Base-by-base conservation (phyloP, 2,329 filamentous ascomycete genomes). In the Neofusicoccum sp. region DNA sequence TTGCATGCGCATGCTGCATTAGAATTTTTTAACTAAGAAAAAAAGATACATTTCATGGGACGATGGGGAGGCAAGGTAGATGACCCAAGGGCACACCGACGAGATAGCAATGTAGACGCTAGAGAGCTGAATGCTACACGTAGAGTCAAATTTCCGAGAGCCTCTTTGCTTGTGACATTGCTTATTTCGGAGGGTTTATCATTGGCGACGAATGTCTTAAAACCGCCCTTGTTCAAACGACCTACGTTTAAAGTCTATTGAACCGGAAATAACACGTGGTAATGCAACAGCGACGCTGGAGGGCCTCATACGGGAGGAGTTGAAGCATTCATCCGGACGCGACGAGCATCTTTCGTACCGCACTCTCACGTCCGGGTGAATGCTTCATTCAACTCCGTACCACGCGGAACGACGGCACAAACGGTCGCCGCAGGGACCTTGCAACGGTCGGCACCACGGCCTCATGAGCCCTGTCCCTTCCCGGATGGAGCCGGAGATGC, bases 21-120 rank as follows among this genome's bases (percentile, higher is more conserved):
- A 58, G 39, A 58, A 58, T 33, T 58, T 58, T 58, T 58, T 56
- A 58, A 58, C 54, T 58, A 14, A 37, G 37, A 58, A 58, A 58
- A 58, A 58, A 58, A 58, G 54, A 58, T 58, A 58, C 8, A 36
- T n/a, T 58, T 58, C 41, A 16, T 34, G 41, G 29, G n/a, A 9
- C 39, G 36, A n/a, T 11, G 41, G 54, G n/a, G 41, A 45, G n/a
- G 54, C 31, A 33, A 16, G 28, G 39, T 56, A 58, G 54, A 58
- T 58, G 54, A 58, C 45, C 44, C 41, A 39, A 29, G 28, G 41
- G 41, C 54, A 58, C 54, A 36, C 29, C 54, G 36, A 44, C 31
- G 22, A 58, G 54, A 29, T 28, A 29, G 37, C 41, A 45, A 28
- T 58, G 54, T 58, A 58, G 54, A 58, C 54, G 54, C 54, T 58